These are phyloP conservation scores for Lentinula sp. DNA, from an alignment of 768 basidiomycete species.

Conservation along the genomic window DNA sequence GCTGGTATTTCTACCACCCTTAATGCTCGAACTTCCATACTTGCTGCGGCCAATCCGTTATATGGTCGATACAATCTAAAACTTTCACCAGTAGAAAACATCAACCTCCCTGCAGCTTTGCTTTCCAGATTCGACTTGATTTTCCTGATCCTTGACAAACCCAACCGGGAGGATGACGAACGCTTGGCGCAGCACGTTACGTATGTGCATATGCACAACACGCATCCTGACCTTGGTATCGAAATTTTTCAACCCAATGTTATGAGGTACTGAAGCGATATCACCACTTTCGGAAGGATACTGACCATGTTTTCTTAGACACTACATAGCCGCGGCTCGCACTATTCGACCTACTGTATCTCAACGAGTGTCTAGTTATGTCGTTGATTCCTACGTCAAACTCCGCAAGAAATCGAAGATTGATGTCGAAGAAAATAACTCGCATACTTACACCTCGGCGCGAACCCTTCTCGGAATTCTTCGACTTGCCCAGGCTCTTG, in stretches of 20 bases:
- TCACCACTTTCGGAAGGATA: neutral
- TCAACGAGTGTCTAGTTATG: conserved; percentile 80
- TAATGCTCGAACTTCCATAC: conserved; percentile 94
- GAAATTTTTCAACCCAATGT: conserved; percentile 82
- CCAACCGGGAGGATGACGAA: conserved; percentile 91
- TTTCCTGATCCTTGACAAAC: conserved; percentile 96
- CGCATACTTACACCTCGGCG: conserved; percentile 92
- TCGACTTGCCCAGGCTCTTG: conserved; percentile 91
- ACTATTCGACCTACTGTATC: conserved; percentile 88
- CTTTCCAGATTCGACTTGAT: conserved; percentile 94
- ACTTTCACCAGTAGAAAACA: conserved; percentile 96
- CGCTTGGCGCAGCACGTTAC: conserved; percentile 96
- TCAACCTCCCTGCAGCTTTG: conserved; percentile 95
- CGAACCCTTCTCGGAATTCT: conserved; percentile 93
- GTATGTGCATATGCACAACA: conserved; percentile 94
- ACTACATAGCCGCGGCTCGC: conserved; percentile 92
- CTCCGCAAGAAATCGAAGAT: conserved; percentile 91
- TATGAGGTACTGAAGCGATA: conserved; percentile 61
- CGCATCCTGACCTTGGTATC: conserved; percentile 78
- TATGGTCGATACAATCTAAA: conserved; percentile 99
- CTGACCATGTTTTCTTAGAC: conserved; percentile 36
- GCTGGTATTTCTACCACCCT: conserved; percentile 98
- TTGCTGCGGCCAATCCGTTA: conserved; percentile 96
- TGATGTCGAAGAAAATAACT: conserved; percentile 81
- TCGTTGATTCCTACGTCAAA: conserved; percentile 93